Evolutionary conservation across 495 filamentous ascomycete genomes (phyloP), one percentile per base, ranked within the genome.

Genomic region (Hypoxylon lenormandii): DNA sequence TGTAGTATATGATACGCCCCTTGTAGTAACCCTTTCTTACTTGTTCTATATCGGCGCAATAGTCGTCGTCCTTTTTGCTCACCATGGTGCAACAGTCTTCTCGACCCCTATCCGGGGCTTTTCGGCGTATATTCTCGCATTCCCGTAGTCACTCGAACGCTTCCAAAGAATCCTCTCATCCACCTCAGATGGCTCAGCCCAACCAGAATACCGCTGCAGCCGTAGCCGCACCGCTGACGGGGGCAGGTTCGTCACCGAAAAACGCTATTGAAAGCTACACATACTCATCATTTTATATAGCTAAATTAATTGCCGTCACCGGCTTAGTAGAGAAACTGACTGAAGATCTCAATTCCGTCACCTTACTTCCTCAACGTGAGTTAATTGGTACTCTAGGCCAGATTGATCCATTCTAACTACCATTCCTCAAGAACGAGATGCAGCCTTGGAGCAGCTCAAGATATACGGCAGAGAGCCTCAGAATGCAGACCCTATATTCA

Each of bases 401-500:
- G 6, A 16, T 52, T 18, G 48, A 45, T 2, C 22, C 16, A n/a
- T 48, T 12, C 49, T 46, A 69, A 60, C 70, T 66, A 57, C 55
- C 3, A 13, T 43, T n/a, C 10, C 21, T 52, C 42, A 51, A 93
- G 91, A 92, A 75, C 81, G 86, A 59, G 77, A 86, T 80, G 76
- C 83, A 11, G 76, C 79, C 11, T 85, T 97, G 6, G 86, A 93
- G 56, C 84, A 91, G 57, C 79, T 97, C 36, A 96, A 96, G 73
- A 82, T 94, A 57, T 87, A 90, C 73, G 90, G 92, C 15, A 90
- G 92, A 10, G 86, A 88, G 69, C 85, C 89, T 7, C 80, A 80
- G 53, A 82, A 90, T 78, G 88, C 92, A 30, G 90, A 88, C 48
- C 89, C 92, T 5, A 92, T 97, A 28, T 97, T 94, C 76, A 90